Base-by-base conservation (phyloP, 2,329 filamentous ascomycete species). In the Periconia sp. region DNA sequence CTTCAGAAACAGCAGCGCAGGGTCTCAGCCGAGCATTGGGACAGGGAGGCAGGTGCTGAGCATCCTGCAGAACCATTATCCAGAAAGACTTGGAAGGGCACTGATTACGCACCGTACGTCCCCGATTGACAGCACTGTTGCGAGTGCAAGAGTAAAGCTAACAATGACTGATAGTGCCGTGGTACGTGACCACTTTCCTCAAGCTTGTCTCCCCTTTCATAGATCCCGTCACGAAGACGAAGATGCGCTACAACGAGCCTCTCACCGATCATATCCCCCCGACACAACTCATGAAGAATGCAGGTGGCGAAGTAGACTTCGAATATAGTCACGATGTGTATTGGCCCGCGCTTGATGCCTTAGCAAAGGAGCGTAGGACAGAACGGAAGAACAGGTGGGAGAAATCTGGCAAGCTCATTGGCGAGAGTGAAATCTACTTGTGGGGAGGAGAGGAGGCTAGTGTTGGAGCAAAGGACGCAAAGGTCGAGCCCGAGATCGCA, bases 221-320 rank as follows among this genome's bases (percentile, higher is more conserved):
- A 73, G 94, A 99, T 71, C 94, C 94, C 6, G 76, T 92, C 60
- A 99, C 94, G 8, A 85, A 88, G 45, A 85, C 94, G 64, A 99
- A 99, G 78, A 85, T 99, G 75, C 95, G 94, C 76, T 96, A 96
- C 80, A 96, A 97, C 77, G 91, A 96, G 70, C 88, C 95, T 65
- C 85, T 96, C 76, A 80, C 80, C 56, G 78, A 88, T 56, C 90
- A 91, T 68, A 87, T 99, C 15, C 91, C 91, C 4, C 72, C 84
- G 6, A 79, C 86, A 60, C 92, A 97, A 68, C 82, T 99, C 39
- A 88, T 90, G 85, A 86, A 84, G 59, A 79, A 85, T 43, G 85
- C 88, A 60, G 85, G 86, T 34, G 92, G 94, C 44, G 81, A 89
- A 36, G 81, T 95, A 49, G 82, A 92, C 46, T 97, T 99, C 66